Evolutionary conservation across 2,329 filamentous ascomycete species (phyloP).

Genomic region (Fusarium goolgardi): DNA sequence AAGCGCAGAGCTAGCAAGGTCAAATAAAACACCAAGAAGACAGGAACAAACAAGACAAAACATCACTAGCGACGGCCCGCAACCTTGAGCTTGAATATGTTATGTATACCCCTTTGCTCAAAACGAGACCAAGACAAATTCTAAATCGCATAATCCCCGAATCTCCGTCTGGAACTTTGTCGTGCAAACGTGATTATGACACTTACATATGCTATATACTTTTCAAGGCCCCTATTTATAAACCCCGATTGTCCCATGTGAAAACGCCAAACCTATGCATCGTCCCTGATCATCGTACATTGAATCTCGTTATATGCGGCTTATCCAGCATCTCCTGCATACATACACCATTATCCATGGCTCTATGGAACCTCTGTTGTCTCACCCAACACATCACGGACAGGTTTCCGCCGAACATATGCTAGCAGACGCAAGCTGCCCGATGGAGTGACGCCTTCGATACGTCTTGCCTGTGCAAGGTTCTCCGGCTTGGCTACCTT

Average conservation of each 20-base stretch:
- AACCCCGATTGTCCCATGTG: not conserved
- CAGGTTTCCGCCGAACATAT: constrained; percentile 62
- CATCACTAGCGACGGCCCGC: not conserved
- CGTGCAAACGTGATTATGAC: constrained; percentile 1
- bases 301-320: not conserved
- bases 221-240: constrained; percentile 4
- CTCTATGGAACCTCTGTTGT: constrained; percentile 7
- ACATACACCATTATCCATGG: not conserved
- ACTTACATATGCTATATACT: constrained; percentile 9
- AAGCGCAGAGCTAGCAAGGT: not conserved
- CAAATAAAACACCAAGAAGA: not conserved
- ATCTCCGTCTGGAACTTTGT: not conserved
- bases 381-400: not conserved
- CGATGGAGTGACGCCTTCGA: constrained; percentile 80
- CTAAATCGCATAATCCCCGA: not conserved
- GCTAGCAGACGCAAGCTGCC: constrained; percentile 71
- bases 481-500: constrained; percentile 80
- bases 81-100: constrained; percentile 27
- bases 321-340: not conserved
- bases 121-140: constrained; percentile 15
- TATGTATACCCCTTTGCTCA: constrained; percentile 24
- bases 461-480: constrained; percentile 85
- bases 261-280: constrained; percentile 26
- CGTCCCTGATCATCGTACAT: constrained; percentile 6
- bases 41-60: constrained; percentile 1